These are phyloP conservation scores for Clonostachys sp. DNA, from an alignment of 2,329 filamentous ascomycete genomes.

Conservation along the genomic window DNA sequence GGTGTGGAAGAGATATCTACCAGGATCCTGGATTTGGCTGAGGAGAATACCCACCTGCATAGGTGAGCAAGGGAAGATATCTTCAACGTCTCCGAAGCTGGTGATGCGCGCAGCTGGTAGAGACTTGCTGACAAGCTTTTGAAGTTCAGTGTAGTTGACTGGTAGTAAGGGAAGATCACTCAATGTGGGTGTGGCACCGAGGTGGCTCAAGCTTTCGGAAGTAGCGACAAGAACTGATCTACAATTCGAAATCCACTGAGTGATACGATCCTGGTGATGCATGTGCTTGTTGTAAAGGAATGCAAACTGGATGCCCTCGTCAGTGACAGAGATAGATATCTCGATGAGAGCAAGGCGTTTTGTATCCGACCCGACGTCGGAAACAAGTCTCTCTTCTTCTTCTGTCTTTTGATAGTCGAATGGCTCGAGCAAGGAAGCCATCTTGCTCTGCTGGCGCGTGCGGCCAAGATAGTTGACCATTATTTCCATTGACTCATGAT, in stretches of 20 bases:
- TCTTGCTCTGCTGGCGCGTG: conserved; percentile 15
- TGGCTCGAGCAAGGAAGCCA: conserved; percentile 15
- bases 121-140: conserved; percentile 10
- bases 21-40: conserved; percentile 16
- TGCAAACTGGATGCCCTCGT: conserved; percentile 36
- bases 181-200: conserved; percentile 30
- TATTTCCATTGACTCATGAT: conserved; percentile 35
- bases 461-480: conserved; percentile 40
- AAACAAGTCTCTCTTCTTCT: conserved; percentile 2
- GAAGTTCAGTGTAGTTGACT: conserved; percentile 17
- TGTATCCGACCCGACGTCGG: conserved; percentile 6
- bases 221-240: conserved; percentile 4
- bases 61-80: conserved; percentile 30
- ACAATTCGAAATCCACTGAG: conserved; percentile 29
- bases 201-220: conserved; percentile 19
- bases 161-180: conserved; percentile 34
- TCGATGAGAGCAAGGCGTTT: conserved; percentile 26
- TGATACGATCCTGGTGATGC: conserved; percentile 30
- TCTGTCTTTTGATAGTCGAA: conserved; percentile 1
- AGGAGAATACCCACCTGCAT: conserved; percentile 28
- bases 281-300: conserved; percentile 36
- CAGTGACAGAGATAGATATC: conserved; percentile 35
- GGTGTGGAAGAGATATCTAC: conserved; percentile 14
- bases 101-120: conserved; percentile 9
- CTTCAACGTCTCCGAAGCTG: conserved; percentile 15